A percentile compares a stretch with the other conserved stretches of the same genome.
Conservation (phyloP, 2,329 filamentous ascomycete genomes). For the Aspergillus sp. region DNA sequence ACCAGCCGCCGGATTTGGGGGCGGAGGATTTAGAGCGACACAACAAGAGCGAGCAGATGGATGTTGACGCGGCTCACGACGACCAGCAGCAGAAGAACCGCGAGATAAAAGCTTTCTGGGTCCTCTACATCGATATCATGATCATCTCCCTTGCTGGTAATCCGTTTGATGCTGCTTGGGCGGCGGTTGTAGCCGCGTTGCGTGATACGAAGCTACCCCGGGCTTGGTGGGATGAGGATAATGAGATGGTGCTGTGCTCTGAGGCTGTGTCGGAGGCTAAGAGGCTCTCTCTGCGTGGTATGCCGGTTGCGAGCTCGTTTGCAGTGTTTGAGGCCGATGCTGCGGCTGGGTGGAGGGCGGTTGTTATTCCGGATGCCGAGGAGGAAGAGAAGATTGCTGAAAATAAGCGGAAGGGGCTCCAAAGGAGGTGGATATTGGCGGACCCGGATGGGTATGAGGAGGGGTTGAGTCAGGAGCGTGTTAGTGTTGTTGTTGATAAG, state of each 20-base stretch:
- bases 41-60: slow-evolving; percentile 41
- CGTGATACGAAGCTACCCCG: slow-evolving; percentile 67
- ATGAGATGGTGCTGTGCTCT: slow-evolving; percentile 71
- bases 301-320: slow-evolving; percentile 72
- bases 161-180: slow-evolving; percentile 86
- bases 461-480: slow-evolving; percentile 69
- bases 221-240: slow-evolving; percentile 77
- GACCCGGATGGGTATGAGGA: slow-evolving; percentile 92
- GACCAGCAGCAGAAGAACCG: slow-evolving; percentile 29
- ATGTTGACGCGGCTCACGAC: slow-evolving; percentile 41
- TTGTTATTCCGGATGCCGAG: slow-evolving; percentile 28
- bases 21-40: slow-evolving; percentile 23
- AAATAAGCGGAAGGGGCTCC: slow-evolving; percentile 33
- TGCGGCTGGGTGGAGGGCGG: slow-evolving; percentile 31
- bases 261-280: slow-evolving; percentile 49
- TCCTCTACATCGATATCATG: slow-evolving; percentile 89
- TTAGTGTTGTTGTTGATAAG: slow-evolving; percentile 72
- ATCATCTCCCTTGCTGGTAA: slow-evolving; percentile 91
- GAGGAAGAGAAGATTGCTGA: slow-evolving; percentile 35
- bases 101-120: slow-evolving; percentile 81
- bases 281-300: slow-evolving; percentile 53
- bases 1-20: slow-evolving; percentile 44
- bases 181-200: slow-evolving; percentile 72
- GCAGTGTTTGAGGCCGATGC: slow-evolving; percentile 64
- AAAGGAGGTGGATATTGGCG: slow-evolving; percentile 62